Conservation (phyloP, 2,329 filamentous ascomycete species). For the Apiospora rasikravindrae region DNA sequence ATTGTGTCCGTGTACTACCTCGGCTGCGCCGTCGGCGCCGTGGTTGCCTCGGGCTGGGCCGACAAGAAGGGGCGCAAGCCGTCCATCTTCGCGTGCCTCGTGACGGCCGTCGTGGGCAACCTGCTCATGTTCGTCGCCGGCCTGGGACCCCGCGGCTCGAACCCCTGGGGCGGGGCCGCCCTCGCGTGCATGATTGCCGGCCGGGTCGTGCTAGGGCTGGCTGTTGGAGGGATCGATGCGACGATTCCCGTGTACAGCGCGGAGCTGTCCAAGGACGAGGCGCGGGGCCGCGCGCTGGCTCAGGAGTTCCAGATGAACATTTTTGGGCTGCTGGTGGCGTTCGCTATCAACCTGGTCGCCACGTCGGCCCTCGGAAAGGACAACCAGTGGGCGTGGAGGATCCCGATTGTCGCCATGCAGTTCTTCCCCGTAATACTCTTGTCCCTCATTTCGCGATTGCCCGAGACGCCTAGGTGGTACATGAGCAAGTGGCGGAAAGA, state of each 20-base stretch:
- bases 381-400: conserved; percentile 66
- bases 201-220: conserved; percentile 45
- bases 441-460: conserved; percentile 56
- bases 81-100: conserved; percentile 60
- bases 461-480: conserved; percentile 64
- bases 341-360: conserved; percentile 61
- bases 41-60: conserved; percentile 60
- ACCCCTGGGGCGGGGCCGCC: conserved; percentile 53
- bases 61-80: conserved; percentile 60
- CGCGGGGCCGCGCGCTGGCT: conserved; percentile 61
- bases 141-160: conserved; percentile 46
- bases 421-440: conserved; percentile 60
- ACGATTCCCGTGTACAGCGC: conserved; percentile 65
- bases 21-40: conserved; percentile 62
- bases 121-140: conserved; percentile 65
- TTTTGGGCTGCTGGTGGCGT: conserved; percentile 65
- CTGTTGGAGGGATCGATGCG: conserved; percentile 64
- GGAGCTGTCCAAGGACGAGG: conserved; percentile 61
- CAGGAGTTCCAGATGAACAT: conserved; percentile 71
- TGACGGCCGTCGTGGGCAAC: conserved; percentile 59
- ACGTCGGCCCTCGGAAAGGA: conserved; percentile 59
- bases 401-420: conserved; percentile 67
- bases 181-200: conserved; percentile 43
- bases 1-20: conserved; percentile 68
- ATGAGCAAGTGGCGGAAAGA: conserved; percentile 55